Evolutionary conservation across 1,284 basidiomycete genomes (phyloP).

Genomic region (Ceratobasidium sp.): DNA sequence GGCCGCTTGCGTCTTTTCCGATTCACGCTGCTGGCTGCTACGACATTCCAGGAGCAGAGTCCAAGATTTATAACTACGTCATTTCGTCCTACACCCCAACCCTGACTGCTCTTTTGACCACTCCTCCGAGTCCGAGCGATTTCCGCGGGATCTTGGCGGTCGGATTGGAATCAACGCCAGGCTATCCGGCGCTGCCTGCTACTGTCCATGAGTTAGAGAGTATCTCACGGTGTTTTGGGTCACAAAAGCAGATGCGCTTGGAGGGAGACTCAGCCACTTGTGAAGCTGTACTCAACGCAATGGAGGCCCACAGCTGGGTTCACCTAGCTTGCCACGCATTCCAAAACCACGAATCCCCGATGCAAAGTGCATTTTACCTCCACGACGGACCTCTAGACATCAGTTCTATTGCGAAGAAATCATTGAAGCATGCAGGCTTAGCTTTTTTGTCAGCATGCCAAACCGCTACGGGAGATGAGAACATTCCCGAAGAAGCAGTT

Average conservation of each 20-base stretch:
- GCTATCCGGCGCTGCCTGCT: background rate
- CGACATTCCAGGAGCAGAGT: background rate
- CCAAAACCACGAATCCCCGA: background rate
- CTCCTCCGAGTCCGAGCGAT: background rate
- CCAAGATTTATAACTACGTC: conserved; percentile 13
- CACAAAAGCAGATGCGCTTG: background rate
- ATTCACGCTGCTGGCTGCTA: conserved; percentile 29
- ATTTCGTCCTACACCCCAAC: conserved; percentile 29
- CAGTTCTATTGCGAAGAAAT: background rate
- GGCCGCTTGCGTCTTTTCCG: conserved; percentile 14
- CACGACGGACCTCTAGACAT: conserved; percentile 21
- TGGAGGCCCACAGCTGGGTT: conserved; percentile 8
- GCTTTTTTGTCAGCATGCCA: conserved; percentile 42
- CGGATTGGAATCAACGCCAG: background rate
- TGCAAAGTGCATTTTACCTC: conserved; percentile 1
- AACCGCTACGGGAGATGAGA: conserved; percentile 19
- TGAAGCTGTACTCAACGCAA: background rate
- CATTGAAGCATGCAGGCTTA: conserved; percentile 3
- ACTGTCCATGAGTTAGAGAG: background rate
- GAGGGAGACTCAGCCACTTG: background rate
- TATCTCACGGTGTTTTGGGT: background rate
- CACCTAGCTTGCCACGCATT: conserved; percentile 23
- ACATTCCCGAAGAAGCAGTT: conserved; percentile 29
- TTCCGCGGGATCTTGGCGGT: background rate
- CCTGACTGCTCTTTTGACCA: background rate